These are phyloP conservation scores for Naganishia friedmannii DNA, from an alignment of 768 basidiomycete species.

Conservation along the genomic window DNA sequence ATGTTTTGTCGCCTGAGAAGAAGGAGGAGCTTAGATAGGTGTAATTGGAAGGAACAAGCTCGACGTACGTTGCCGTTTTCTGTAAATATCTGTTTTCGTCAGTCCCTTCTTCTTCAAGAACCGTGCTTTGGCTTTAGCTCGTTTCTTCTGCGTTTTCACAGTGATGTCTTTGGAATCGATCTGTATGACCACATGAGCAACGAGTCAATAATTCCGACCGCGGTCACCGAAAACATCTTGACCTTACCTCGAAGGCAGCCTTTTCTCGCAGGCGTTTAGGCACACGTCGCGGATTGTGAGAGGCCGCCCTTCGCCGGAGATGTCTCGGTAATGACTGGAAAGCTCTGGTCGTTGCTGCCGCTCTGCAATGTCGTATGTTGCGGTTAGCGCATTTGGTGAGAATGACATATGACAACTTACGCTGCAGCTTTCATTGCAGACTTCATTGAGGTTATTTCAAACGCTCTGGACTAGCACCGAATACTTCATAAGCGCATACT, in stretches of 20 bases:
- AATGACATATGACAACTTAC: constrained; percentile 51
- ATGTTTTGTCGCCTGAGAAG: constrained; percentile 70
- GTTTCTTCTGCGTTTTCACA: constrained; percentile 54
- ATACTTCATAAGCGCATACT: not conserved
- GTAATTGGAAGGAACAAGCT: not conserved
- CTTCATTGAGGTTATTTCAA: constrained; percentile 89
- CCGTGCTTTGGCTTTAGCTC: constrained; percentile 61
- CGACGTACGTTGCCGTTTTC: constrained; percentile 69
- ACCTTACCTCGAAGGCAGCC: constrained; percentile 72
- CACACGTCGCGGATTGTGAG: constrained; percentile 87
- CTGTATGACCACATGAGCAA: constrained; percentile 45
- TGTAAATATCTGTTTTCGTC: constrained; percentile 62
- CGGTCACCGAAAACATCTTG: not conserved
- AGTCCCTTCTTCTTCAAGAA: constrained; percentile 59
- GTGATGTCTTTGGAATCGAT: constrained; percentile 58
- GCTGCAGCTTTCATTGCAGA: constrained; percentile 75
- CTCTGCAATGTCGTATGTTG: constrained; percentile 53
- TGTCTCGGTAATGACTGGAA: constrained; percentile 93
- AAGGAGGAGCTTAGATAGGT: not conserved
- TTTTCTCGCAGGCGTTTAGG: constrained; percentile 77
- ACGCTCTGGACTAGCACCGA: constrained; percentile 65
- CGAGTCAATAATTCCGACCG: constrained; percentile 5
- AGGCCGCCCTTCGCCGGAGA: constrained; percentile 85
- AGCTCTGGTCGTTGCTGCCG: constrained; percentile 69
- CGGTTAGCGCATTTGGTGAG: not conserved